A percentile compares a stretch with the other conserved stretches of the same genome.
These are phyloP conservation scores for Penicillium capsulatum DNA, from an alignment of 2,329 filamentous ascomycete genomes.

Conservation along the genomic window DNA sequence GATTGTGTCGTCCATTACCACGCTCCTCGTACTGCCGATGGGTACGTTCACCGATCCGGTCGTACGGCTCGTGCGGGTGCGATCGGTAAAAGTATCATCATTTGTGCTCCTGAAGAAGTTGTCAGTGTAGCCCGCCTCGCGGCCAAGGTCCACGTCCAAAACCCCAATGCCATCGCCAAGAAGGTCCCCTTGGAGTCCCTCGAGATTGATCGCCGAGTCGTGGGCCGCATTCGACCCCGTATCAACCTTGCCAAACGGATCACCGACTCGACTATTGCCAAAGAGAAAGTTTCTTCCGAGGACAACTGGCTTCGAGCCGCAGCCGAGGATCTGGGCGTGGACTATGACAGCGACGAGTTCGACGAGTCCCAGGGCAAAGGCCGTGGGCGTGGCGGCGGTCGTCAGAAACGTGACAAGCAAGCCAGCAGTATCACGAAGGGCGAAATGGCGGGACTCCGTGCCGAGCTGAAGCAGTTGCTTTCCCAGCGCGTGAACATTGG, in stretches of 20 bases:
- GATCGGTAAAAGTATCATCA: slow-evolving; percentile 74
- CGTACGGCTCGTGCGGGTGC: slow-evolving; percentile 81
- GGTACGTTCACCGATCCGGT: slow-evolving; percentile 92
- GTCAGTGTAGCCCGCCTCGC: slow-evolving; percentile 76
- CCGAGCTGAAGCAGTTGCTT: slow-evolving; percentile 68
- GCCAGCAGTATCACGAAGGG: slow-evolving; percentile 64
- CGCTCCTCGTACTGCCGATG: slow-evolving; percentile 82
- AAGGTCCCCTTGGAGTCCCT: slow-evolving; percentile 68
- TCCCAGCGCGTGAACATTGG: slow-evolving; percentile 75
- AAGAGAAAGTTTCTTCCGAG: slow-evolving; percentile 79
- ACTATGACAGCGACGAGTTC: slow-evolving; percentile 87
- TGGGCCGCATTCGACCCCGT: slow-evolving; percentile 70
- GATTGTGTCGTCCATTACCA: slow-evolving; percentile 94
- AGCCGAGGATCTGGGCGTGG: slow-evolving; percentile 88
- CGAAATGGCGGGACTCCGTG: slow-evolving; percentile 66
- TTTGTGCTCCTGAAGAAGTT: slow-evolving; percentile 90
- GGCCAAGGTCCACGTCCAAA: slow-evolving; percentile 74
- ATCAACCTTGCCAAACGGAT: slow-evolving; percentile 80
- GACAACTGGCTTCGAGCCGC: slow-evolving; percentile 79
- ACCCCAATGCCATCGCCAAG: slow-evolving; percentile 49
- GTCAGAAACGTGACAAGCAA: slow-evolving; percentile 71
- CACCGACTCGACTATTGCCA: slow-evolving; percentile 75
- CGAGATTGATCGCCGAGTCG: slow-evolving; percentile 75
- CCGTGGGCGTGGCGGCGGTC: slow-evolving; percentile 68
- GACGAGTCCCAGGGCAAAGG: slow-evolving; percentile 62